These are phyloP conservation scores for Helicocarpus griseus DNA, from an alignment of 2,329 filamentous ascomycete species.

Conservation along the genomic window DNA sequence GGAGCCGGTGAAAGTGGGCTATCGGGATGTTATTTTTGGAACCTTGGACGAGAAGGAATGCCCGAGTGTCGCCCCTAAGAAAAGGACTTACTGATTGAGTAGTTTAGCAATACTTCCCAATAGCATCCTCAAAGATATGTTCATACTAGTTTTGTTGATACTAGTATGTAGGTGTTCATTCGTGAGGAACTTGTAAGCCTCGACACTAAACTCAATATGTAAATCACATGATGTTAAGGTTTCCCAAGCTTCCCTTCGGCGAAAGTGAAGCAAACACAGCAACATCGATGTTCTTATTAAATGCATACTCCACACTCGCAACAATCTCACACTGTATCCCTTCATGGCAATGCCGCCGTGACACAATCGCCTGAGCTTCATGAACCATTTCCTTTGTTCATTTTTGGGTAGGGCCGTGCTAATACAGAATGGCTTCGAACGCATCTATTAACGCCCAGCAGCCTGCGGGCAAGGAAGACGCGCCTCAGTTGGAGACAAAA, in stretches of 20 bases:
- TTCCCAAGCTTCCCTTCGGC: neutral
- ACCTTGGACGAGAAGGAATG: conserved; percentile 38
- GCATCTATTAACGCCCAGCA: neutral
- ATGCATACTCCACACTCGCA: neutral
- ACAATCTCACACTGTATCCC: neutral
- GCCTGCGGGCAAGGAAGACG: neutral
- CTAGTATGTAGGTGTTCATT: no score
- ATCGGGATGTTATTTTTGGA: conserved; percentile 30
- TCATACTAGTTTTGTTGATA: neutral
- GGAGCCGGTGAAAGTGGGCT: conserved; percentile 31
- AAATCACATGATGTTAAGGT: no score
- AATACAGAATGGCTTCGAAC: conserved; percentile 11
- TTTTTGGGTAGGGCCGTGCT: conserved; percentile 5
- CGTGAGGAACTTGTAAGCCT: no score
- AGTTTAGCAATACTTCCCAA: no score
- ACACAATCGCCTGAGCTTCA: conserved; percentile 1
- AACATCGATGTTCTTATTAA: neutral
- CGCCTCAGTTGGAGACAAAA: neutral
- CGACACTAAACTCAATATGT: no score
- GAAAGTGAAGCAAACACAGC: neutral
- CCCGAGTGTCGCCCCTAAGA: conserved; percentile 26
- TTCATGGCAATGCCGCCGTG: conserved; percentile 2
- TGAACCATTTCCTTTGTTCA: conserved; percentile 7
- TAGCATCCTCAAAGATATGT: no score
- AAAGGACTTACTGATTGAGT: conserved; percentile 23